phyloP scores from a whole-genome alignment of 164 flowering plant species.

The Malania oleifera region DNA sequence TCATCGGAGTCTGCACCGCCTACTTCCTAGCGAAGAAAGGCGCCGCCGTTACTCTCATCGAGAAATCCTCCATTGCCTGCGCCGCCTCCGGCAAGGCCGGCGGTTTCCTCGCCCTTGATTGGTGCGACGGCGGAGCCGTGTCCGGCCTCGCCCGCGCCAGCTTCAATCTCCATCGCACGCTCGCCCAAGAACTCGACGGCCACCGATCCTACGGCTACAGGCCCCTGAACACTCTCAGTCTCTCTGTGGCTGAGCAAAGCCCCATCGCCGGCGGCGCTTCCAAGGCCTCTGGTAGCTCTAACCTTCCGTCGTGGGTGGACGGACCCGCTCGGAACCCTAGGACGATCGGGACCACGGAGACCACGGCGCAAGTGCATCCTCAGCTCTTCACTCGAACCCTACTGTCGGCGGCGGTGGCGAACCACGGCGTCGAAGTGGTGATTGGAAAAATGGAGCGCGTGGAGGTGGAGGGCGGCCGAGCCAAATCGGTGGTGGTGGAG shows the following conservation, averaged over 20 bases:
- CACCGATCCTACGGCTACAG: constrained; percentile 69
- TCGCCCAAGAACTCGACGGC: constrained; percentile 73
- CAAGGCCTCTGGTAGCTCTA: constrained; percentile 5
- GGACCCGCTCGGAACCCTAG: constrained; percentile 43
- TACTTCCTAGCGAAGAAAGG: constrained; percentile 75
- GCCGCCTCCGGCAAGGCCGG: constrained; percentile 98
- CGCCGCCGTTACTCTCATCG: constrained; percentile 69
- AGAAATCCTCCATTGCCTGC: constrained; percentile 82
- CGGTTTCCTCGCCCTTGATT: constrained; percentile 89
- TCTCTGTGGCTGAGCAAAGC: constrained; percentile 22
- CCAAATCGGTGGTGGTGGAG: constrained; percentile 45
- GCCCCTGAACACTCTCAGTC: constrained; percentile 60
- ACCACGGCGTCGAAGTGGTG: constrained; percentile 62
- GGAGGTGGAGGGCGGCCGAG: constrained; percentile 45
- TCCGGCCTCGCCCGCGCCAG: constrained; percentile 72
- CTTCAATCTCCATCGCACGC: constrained; percentile 84
- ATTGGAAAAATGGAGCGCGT: constrained; percentile 67
- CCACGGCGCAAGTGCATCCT: constrained; percentile 96
- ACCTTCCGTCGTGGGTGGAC: constrained; percentile 66
- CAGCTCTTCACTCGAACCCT: constrained; percentile 63
- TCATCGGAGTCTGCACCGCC: constrained; percentile 90
- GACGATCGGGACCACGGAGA: constrained; percentile 59
- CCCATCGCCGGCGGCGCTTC: constrained; percentile 11
- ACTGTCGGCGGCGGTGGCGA: constrained; percentile 43
- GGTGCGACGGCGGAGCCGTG: constrained; percentile 86